Percentiles rank a stretch among this genome's conserved stretches.
phyloP scores from a whole-genome alignment of 371 early-diverging fungal species.

The Mortierella sp. region DNA sequence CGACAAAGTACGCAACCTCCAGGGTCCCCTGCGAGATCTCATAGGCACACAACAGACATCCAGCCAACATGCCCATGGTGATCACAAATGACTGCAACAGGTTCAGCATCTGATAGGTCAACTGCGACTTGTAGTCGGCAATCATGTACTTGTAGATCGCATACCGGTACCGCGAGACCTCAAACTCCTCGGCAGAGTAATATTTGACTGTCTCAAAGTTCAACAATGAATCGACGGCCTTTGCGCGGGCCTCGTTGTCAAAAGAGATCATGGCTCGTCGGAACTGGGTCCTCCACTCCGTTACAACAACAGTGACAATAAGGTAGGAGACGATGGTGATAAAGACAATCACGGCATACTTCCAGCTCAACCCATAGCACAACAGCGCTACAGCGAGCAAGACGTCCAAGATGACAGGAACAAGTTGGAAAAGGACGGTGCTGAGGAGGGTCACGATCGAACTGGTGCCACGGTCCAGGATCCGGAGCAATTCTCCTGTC shows the following conservation, averaged over 20 bases:
- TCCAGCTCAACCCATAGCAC: constrained; percentile 72
- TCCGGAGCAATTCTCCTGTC: constrained; percentile 90
- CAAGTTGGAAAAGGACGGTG: constrained; percentile 88
- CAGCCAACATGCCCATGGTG: constrained; percentile 82
- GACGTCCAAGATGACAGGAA: constrained; percentile 92
- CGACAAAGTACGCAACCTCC: constrained; percentile 88
- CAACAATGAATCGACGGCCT: constrained; percentile 92
- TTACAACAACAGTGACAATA: constrained; percentile 82
- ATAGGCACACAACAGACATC: constrained; percentile 84
- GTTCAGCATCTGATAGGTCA: constrained; percentile 85
- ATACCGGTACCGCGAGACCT: constrained; percentile 81
- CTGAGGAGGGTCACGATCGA: constrained; percentile 84
- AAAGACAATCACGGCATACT: constrained; percentile 86
- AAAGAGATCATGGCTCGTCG: constrained; percentile 80
- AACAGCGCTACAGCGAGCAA: constrained; percentile 82
- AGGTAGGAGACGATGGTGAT: constrained; percentile 90
- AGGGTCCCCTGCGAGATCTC: constrained; percentile 79
- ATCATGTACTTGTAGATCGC: constrained; percentile 83
- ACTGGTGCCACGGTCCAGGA: constrained; percentile 90
- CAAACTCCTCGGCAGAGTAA: constrained; percentile 84
- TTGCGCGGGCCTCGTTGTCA: constrained; percentile 81
- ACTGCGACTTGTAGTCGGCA: constrained; percentile 84
- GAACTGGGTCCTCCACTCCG: constrained; percentile 93
- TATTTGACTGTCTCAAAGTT: constrained; percentile 98
- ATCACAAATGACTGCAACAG: constrained; percentile 89